These are phyloP conservation scores for Lepidium africanum DNA, from an alignment of 345 rosid species.

Conservation along the genomic window DNA sequence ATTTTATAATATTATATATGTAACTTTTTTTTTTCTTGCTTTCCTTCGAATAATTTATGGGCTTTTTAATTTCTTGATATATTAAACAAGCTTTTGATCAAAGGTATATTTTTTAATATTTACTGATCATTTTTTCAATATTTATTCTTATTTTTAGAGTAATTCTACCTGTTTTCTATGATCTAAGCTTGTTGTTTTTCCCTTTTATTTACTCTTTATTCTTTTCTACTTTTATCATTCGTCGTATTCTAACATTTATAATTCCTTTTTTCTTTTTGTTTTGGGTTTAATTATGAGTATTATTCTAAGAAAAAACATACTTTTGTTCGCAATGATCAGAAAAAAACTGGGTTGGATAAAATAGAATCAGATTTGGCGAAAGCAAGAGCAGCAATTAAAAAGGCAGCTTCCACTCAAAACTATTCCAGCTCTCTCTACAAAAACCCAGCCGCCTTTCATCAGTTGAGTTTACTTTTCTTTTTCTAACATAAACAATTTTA, in stretches of 20 bases:
- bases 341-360: conserved; percentile 20
- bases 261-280: background rate
- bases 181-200: no score
- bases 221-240: no score
- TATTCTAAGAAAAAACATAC: no score
- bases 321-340: conserved; percentile 8
- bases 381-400: conserved; percentile 43
- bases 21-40: background rate
- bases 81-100: no score
- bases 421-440: conserved; percentile 44
- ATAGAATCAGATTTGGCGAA: conserved; percentile 38
- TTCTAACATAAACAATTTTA: no score
- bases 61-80: background rate
- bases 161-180: no score
- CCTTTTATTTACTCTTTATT: no score
- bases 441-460: conserved; percentile 53
- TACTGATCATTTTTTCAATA: background rate
- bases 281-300: no score
- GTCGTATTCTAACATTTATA: no score
- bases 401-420: conserved; percentile 33
- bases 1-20: no score
- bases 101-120: no score
- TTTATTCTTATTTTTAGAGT: background rate
- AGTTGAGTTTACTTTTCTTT: conserved; percentile 26
- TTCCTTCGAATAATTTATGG: background rate